Evolutionary conservation across 2,329 filamentous ascomycete species (phyloP).

Genomic region (Tolypocladium tundrense): DNA sequence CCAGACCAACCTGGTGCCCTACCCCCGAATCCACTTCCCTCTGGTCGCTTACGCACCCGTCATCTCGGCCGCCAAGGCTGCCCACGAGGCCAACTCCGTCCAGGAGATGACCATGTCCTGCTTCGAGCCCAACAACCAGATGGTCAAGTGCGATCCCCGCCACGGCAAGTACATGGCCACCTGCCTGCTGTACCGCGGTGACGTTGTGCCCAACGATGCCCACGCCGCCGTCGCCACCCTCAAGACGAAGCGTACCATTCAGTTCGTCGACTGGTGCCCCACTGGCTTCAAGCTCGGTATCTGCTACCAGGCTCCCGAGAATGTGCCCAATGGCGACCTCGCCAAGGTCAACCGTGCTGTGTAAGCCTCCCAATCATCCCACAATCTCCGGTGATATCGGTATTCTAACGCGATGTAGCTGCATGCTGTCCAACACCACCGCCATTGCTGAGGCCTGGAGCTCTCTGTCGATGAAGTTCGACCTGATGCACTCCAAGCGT

Average conservation of each 20-base stretch:
- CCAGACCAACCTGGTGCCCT: constrained; percentile 99
- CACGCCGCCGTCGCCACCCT: constrained; percentile 87
- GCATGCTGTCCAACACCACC: constrained; percentile 98
- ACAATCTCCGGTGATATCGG: not conserved
- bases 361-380: constrained; percentile 39
- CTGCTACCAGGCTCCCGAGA: constrained; percentile 96
- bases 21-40: constrained; percentile 98
- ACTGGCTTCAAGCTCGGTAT: constrained; percentile 99
- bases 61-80: constrained; percentile 88
- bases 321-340: constrained; percentile 92
- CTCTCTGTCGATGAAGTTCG: constrained; percentile 93
- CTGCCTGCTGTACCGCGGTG: constrained; percentile 94
- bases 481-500: constrained; percentile 99
- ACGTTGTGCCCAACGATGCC: constrained; percentile 93
- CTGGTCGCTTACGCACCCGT: constrained; percentile 93
- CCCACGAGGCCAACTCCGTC: constrained; percentile 96
- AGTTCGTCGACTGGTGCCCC: constrained; percentile 99
- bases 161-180: constrained; percentile 99
- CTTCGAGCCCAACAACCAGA: constrained; percentile 99
- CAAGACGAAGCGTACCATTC: constrained; percentile 98
- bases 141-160: constrained; percentile 98
- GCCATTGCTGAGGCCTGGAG: constrained; percentile 98
- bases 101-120: constrained; percentile 98
- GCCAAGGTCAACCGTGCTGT: constrained; percentile 98
- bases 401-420: constrained; percentile 39